These are phyloP conservation scores for Hanseniaspora meyeri DNA, from an alignment of 805 yeast genomes.

Conservation along the genomic window DNA sequence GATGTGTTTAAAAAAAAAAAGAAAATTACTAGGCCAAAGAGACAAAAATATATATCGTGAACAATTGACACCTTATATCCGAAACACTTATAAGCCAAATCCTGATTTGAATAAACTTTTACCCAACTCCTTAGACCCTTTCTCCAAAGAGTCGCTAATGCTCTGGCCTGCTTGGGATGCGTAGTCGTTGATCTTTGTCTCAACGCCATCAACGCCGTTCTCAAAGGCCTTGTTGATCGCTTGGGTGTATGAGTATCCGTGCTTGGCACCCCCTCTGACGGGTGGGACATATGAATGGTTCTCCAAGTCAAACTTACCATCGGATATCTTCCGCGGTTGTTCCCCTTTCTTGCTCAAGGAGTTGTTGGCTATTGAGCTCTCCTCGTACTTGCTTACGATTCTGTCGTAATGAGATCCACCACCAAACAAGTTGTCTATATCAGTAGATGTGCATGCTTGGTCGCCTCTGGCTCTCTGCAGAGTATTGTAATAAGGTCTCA, in stretches of 20 bases:
- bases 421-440: conserved; percentile 53
- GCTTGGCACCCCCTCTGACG: conserved; percentile 28
- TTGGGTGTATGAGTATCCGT: conserved; percentile 33
- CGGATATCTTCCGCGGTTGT: conserved; percentile 18
- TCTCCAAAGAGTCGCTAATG: conserved; percentile 40
- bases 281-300: conserved; percentile 38
- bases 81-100: conserved; percentile 34
- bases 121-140: conserved; percentile 39
- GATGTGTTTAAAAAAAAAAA: too few relatives aligned
- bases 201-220: conserved; percentile 41
- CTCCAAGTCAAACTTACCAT: conserved; percentile 13
- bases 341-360: conserved; percentile 17
- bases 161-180: conserved; percentile 44
- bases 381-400: conserved; percentile 38
- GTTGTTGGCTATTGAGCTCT: conserved; percentile 44
- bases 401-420: conserved; percentile 59
- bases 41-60: too few relatives aligned
- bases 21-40: too few relatives aligned
- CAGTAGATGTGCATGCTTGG: conserved; percentile 45
- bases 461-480: conserved; percentile 80
- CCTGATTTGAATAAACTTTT: conserved; percentile 41
- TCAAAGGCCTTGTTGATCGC: conserved; percentile 35
- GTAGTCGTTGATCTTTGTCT: conserved; percentile 44
- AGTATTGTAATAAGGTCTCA: conserved; percentile 67
- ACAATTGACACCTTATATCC: not conserved